phyloP scores from a whole-genome alignment of 768 basidiomycete species.

The Cystofilobasidium bisporidii region DNA sequence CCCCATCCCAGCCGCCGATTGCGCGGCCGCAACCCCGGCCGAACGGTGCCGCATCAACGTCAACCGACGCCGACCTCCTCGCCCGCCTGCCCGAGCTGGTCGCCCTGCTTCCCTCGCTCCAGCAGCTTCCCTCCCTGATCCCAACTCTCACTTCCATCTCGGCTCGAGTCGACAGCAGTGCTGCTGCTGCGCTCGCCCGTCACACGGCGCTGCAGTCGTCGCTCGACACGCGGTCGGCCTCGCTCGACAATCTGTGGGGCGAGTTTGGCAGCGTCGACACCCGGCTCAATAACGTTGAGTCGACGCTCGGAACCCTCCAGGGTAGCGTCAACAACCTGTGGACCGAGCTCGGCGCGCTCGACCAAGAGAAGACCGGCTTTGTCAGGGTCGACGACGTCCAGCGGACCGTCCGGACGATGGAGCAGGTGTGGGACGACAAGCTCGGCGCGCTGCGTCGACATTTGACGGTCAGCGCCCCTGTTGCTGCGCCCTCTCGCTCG shows the following conservation, averaged over 20 bases:
- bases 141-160: background rate
- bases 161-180: background rate
- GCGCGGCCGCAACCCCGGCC: background rate
- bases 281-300: background rate
- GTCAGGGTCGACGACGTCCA: background rate
- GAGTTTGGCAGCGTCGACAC: background rate
- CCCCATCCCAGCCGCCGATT: background rate
- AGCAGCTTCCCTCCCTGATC: background rate
- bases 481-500: too few relatives aligned
- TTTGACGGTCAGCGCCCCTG: background rate
- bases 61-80: background rate
- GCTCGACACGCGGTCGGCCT: background rate
- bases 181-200: background rate
- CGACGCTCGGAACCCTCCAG: background rate
- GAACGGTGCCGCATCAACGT: background rate
- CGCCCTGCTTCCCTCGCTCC: background rate
- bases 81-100: background rate
- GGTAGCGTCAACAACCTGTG: conserved; percentile 6
- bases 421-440: background rate
- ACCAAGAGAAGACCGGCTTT: background rate
- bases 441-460: background rate
- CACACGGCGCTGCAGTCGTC: background rate
- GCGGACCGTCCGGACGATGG: background rate
- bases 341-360: background rate
- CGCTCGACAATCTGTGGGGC: conserved; percentile 4